Conservation (phyloP, 163 green algal genomes). For the Scenedesmus sp. region DNA sequence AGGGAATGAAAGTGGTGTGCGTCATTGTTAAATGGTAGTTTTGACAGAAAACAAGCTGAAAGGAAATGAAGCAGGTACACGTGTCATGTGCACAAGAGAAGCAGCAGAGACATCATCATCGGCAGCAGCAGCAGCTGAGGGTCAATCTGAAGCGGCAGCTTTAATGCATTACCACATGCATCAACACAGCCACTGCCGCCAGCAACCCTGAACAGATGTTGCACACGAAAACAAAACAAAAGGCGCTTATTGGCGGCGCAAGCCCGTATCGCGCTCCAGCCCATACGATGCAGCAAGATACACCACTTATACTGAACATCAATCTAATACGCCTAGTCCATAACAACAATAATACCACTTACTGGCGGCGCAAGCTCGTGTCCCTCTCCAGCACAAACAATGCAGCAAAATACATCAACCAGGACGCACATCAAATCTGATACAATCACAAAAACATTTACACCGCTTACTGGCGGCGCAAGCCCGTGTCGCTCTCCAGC, state of each 20-base stretch:
- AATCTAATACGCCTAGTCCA: background rate
- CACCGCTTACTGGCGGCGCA: background rate
- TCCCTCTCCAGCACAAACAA: no score
- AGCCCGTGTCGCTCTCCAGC: background rate
- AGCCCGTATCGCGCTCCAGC: background rate
- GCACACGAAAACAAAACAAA: background rate
- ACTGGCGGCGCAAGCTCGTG: no score
- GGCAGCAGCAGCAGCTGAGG: background rate
- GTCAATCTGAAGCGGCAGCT: no score
- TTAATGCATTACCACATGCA: background rate
- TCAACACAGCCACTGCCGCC: slow-evolving; percentile 24
- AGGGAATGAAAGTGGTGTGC: no score
- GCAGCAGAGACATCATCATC: background rate
- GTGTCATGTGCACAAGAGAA: no score
- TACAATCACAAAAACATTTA: background rate
- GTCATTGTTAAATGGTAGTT: no score
- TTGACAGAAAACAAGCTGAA: no score
- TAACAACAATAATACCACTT: no score
- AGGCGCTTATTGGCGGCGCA: background rate
- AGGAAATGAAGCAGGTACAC: no score
- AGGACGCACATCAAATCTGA: no score
- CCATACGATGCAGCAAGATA: no score
- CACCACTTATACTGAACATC: background rate
- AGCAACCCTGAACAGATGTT: background rate
- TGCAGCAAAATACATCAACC: no score